Base-by-base conservation (phyloP, 2,329 filamentous ascomycete genomes). In the Cyphellophora attinorum region DNA sequence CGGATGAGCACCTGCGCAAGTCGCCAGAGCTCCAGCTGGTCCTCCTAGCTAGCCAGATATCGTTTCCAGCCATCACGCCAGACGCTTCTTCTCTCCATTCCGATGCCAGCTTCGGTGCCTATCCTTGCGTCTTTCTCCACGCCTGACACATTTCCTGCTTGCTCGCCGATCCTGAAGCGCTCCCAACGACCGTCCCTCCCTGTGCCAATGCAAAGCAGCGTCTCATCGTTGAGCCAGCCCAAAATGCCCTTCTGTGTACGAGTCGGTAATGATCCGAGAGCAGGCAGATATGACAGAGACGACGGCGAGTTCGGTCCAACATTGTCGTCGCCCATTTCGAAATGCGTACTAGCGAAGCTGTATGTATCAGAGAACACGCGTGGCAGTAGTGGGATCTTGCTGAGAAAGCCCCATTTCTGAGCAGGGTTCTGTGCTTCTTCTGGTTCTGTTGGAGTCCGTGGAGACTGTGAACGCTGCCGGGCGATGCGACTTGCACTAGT, bases 331-430 rank as follows among this genome's bases (percentile, higher is more conserved):
- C 84, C 85, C 23, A 85, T 79, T 49, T 91, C 81, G 49, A 96
- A 96, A 19, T 79, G 77, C 3, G 76, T 73, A 27, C 79, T 85
- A 3, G 84, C 73, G 50, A 89, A 88, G 1, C 85, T 93, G 56
- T 95, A 94, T 6, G 81, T 72, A 46, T 96, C 91, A 2, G 84
- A 89, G 55, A 96, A 93, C 18, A 91, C 71, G 27, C 83, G 76
- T 2, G 91, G 91, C 46, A 95, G 75, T 36, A 93, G 65, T 0
- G 88, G 88, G 5, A 95, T 74, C 51, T 79, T 88, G 42, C 83
- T 79, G 4, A 95, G 63, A 30, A 93, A 72, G 1, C 85, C 86
- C 82, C 85, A 94, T 64, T 88, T 89, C 27, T 82, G 78, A 31
- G 70, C 72, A 4, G 70, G 62, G 4, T 33, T 19, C 10, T 34